These are phyloP conservation scores for Crepidotus variabilis DNA, from an alignment of 768 basidiomycete species.

Conservation along the genomic window DNA sequence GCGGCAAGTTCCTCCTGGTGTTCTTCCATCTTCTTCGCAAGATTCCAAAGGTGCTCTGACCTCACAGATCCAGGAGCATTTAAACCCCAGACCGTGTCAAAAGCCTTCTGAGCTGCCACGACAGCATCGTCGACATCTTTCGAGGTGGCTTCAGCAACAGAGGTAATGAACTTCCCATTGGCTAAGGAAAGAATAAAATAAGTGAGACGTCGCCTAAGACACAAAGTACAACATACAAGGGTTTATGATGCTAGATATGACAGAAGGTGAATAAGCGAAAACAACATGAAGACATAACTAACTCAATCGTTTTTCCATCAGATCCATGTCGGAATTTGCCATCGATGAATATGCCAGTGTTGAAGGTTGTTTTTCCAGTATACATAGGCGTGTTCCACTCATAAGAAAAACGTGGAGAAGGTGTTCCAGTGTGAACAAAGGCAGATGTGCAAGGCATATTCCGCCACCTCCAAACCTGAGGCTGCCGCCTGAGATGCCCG, in stretches of 20 bases:
- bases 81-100: constrained; percentile 64
- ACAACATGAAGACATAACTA: constrained; percentile 19
- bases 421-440: not conserved
- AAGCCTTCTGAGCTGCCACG: constrained; percentile 49
- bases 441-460: no score
- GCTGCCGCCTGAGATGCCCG: no score
- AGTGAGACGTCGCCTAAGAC: not conserved
- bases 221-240: constrained; percentile 31
- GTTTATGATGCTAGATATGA: constrained; percentile 47
- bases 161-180: constrained; percentile 57
- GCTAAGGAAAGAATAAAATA: constrained; percentile 30
- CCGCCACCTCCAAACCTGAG: no score
- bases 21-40: constrained; percentile 27
- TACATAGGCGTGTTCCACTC: constrained; percentile 47
- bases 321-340: constrained; percentile 60
- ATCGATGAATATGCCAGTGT: constrained; percentile 71
- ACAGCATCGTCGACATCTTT: constrained; percentile 78
- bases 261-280: constrained; percentile 29
- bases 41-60: constrained; percentile 25
- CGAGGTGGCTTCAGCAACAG: constrained; percentile 54
- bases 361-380: constrained; percentile 52
- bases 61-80: constrained; percentile 41
- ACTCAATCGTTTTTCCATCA: constrained; percentile 66
- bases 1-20: constrained; percentile 26
- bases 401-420: not conserved